A percentile compares a stretch with the other conserved stretches of the same genome.
phyloP scores from a whole-genome alignment of 2,329 filamentous ascomycete genomes.

The Hypoxylon sp. region DNA sequence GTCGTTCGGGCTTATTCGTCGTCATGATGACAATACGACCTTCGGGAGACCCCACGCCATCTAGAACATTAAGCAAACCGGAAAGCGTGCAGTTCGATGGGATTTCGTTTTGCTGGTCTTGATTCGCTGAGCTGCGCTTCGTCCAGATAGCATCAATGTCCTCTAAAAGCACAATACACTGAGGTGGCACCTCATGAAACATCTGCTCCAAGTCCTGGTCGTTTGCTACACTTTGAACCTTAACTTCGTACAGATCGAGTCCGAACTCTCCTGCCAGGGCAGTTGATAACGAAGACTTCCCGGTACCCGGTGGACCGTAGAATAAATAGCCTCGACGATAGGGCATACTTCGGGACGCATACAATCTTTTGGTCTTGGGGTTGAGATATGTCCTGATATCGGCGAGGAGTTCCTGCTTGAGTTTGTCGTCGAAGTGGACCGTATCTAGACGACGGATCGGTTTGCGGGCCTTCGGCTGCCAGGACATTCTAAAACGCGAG shows the following conservation, averaged over 20 bases:
- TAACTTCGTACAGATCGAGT: conserved; percentile 68
- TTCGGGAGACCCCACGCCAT: conserved; percentile 75
- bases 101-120: conserved; percentile 46
- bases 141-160: conserved; percentile 67
- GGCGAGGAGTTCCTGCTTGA: conserved; percentile 63
- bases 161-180: conserved; percentile 70
- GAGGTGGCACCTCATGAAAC: conserved; percentile 66
- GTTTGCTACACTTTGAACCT: conserved; percentile 57
- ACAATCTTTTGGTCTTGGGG: conserved; percentile 66
- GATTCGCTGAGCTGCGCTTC: conserved; percentile 55
- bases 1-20: conserved; percentile 72
- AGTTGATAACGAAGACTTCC: conserved; percentile 63
- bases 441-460: conserved; percentile 66
- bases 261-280: conserved; percentile 67
- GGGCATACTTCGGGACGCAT: conserved; percentile 75
- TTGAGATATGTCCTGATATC: conserved; percentile 69
- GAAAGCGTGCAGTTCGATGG: conserved; percentile 68
- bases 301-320: conserved; percentile 54
- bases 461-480: conserved; percentile 65
- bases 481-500: conserved; percentile 62
- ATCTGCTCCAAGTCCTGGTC: conserved; percentile 67
- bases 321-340: conserved; percentile 66
- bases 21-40: conserved; percentile 78
- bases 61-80: conserved; percentile 73
- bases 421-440: conserved; percentile 64